A percentile compares a stretch with the other conserved stretches of the same genome.
phyloP scores from a whole-genome alignment of 2,329 filamentous ascomycete genomes.

The Clonostachys chloroleuca region DNA sequence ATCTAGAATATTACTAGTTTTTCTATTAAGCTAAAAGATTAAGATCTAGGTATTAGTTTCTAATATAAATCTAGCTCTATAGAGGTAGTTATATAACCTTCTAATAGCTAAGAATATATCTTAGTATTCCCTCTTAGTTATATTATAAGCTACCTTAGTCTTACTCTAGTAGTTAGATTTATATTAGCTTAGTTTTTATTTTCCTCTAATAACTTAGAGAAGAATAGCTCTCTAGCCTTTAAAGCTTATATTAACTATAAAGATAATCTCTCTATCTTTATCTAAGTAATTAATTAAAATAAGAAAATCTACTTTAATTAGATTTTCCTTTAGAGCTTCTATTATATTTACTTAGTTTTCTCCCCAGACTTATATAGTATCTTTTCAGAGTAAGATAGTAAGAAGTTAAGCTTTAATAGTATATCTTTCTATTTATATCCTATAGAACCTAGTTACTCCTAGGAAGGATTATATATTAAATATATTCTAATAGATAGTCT shows the following conservation, averaged over 20 bases:
- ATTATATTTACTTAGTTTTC: background rate
- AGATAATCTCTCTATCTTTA: background rate
- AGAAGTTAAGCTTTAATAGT: background rate
- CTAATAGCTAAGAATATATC: background rate
- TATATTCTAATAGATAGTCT: background rate
- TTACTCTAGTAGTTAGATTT: background rate
- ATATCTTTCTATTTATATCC: background rate
- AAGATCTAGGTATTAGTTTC: background rate
- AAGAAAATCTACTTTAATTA: background rate
- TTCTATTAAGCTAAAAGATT: background rate
- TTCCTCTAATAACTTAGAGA: background rate
- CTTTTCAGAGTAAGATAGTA: background rate
- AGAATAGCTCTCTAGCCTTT: background rate
- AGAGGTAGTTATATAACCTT: background rate
- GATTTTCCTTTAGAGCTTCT: background rate
- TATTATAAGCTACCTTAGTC: background rate
- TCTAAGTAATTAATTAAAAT: background rate
- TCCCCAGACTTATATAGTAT: background rate
- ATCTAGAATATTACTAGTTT: background rate
- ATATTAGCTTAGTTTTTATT: background rate
- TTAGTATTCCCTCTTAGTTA: background rate
- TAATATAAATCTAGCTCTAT: background rate
- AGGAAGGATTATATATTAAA: background rate
- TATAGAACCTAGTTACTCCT: background rate
- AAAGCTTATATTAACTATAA: background rate